Base-by-base conservation (phyloP, 768 basidiomycete genomes). In the Xerocomellus dryophilus region DNA sequence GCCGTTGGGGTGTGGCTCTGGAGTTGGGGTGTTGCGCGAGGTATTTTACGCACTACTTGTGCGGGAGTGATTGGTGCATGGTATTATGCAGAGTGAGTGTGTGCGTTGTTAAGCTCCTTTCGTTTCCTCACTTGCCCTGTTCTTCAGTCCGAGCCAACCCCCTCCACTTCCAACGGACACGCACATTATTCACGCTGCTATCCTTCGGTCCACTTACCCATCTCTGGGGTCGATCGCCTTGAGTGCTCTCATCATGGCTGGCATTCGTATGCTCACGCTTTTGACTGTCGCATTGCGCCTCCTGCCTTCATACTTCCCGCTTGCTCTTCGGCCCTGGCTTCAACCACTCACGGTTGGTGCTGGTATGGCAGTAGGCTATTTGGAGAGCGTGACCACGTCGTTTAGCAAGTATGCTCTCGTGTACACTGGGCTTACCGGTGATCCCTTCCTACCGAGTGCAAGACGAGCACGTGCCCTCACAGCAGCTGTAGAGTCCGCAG, bases 11-110 rank as follows among this genome's bases (percentile, higher is more conserved):
- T 83, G 0, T 88, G 85, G 83, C 68, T 85, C n/a, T 88, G 86
- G 86, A 84, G 80, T 18, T 85, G 86, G 81, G 81, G 80, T 10
- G 86, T 97, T 7, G 83, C 89, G 18, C 78, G 93, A 38, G 93
- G 93, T 2, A 66, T 91, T 2, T 71, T 93, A 41, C 77, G 91
- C 7, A 89, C 87, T 50, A 81, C 85, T 3, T 82, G 85, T 52
- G 86, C 92, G 0, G 87, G 86, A 29, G 90, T 94, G 5, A 81
- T 98, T 32, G 94, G 93, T 2, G 85, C 87, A 42, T 98, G 94
- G 94, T 97, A 96, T 67, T 96, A 92, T 71, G 68, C 81, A 27
- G 76, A 83, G 80, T 85, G 61, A 64, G 82, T 50, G 11, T 25
- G 9, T 7, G 27, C 44, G 5, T 44, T 25, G 11, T 35, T 23